These are phyloP conservation scores for Hortiboletus flavorubellus DNA, from an alignment of 768 basidiomycete genomes.

Conservation along the genomic window DNA sequence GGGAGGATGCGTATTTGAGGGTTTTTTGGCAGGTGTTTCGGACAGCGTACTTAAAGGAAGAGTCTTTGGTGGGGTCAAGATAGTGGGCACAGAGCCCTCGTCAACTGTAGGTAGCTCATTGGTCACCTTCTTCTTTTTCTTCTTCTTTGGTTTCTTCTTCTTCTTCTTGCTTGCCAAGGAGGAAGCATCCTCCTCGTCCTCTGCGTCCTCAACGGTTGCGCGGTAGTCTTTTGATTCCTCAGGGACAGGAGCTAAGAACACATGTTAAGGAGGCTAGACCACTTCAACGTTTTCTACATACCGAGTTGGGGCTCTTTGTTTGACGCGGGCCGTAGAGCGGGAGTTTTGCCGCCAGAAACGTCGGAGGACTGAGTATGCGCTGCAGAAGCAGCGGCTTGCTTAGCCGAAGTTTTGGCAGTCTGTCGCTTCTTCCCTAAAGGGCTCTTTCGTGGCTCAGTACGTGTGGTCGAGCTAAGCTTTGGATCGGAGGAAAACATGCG, in stretches of 20 bases:
- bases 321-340: constrained; percentile 4
- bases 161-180: constrained; percentile 51
- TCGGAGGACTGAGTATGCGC: constrained; percentile 7
- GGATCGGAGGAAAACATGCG: constrained; percentile 57
- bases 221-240: constrained; percentile 35
- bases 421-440: constrained; percentile 21
- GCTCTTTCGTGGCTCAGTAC: constrained; percentile 33
- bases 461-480: constrained; percentile 39
- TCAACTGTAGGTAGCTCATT: constrained; percentile 21
- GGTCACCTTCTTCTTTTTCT: constrained; percentile 56
- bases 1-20: neutral
- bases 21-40: constrained; percentile 25
- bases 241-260: constrained; percentile 7
- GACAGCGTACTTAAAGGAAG: constrained; percentile 16
- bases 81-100: constrained; percentile 14
- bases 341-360: constrained; percentile 8
- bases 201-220: constrained; percentile 67
- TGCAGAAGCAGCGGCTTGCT: constrained; percentile 1
- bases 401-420: constrained; percentile 10
- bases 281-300: neutral
- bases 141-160: constrained; percentile 64
- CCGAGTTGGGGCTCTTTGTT: constrained; percentile 14
- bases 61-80: constrained; percentile 19
- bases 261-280: neutral
- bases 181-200: constrained; percentile 53